Percentiles rank a stretch among this genome's conserved stretches.
Evolutionary conservation across 164 flowering plant genomes (phyloP).

Genomic region (Warburgia ugandensis): DNA sequence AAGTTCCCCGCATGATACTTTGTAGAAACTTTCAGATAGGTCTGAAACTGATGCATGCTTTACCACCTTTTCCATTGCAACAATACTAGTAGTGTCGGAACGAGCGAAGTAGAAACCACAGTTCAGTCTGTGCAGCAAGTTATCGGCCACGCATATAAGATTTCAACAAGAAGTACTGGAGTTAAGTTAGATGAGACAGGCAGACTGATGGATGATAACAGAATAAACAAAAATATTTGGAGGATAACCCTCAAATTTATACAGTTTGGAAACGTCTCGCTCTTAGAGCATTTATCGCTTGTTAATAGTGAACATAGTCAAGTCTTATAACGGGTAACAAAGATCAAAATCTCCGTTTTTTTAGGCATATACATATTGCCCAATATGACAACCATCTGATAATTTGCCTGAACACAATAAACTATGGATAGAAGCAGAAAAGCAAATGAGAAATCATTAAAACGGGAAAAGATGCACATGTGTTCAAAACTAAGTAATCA

Average conservation of each 20-base stretch:
- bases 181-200: neutral
- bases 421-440: too few species aligned
- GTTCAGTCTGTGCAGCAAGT: constrained; percentile 78
- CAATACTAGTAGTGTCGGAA: constrained; percentile 58
- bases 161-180: neutral
- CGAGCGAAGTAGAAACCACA: constrained; percentile 92
- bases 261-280: neutral
- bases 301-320: too few species aligned
- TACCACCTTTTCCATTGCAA: constrained; percentile 84
- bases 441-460: too few species aligned
- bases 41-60: constrained; percentile 73
- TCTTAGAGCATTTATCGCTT: neutral
- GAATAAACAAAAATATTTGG: neutral
- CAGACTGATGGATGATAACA: neutral
- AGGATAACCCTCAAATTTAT: neutral
- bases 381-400: too few species aligned
- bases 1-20: constrained; percentile 73
- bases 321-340: too few species aligned
- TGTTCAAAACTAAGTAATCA: too few species aligned
- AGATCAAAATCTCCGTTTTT: too few species aligned
- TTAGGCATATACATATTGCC: too few species aligned
- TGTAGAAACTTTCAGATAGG: constrained; percentile 92
- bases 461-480: too few species aligned
- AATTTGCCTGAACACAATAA: too few species aligned
- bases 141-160: constrained; percentile 51